Percentiles rank a stretch among this genome's conserved stretches.
Evolutionary conservation across 2,329 filamentous ascomycete genomes (phyloP).

Genomic region (Seiridium cupressi): DNA sequence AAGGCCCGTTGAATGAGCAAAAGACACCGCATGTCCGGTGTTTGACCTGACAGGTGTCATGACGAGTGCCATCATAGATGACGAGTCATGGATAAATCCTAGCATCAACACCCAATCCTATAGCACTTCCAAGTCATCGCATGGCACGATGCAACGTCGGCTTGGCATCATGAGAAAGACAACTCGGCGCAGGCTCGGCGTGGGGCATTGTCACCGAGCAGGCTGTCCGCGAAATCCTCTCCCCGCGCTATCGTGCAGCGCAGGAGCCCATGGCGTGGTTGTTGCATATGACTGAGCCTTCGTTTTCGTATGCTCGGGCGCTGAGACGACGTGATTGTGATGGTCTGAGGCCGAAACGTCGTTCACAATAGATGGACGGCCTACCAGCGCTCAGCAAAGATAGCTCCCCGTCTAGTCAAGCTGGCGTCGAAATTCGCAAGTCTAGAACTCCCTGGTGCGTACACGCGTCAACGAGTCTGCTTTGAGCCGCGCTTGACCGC

Average conservation of each 20-base stretch:
- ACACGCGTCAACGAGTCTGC: neutral
- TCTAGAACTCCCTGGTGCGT: neutral
- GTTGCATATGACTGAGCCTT: no score
- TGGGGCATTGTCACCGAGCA: neutral
- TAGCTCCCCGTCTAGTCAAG: neutral
- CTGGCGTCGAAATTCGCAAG: neutral
- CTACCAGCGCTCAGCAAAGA: no score
- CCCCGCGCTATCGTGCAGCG: neutral
- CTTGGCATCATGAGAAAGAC: neutral
- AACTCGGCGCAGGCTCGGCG: slow-evolving; percentile 2
- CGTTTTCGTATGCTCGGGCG: no score
- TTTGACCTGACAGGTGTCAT: no score
- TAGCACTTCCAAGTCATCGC: neutral
- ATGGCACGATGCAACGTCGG: neutral
- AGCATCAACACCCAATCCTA: no score
- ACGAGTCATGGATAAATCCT: no score
- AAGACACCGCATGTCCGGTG: no score
- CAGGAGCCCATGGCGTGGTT: neutral
- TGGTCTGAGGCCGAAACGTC: no score
- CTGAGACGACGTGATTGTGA: no score
- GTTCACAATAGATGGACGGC: no score
- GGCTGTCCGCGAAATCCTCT: neutral
- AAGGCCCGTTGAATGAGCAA: no score
- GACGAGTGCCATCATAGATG: no score
- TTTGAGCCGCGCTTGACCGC: neutral